Evolutionary conservation across 768 basidiomycete genomes (phyloP).

Genomic region (Mycena galericulata): DNA sequence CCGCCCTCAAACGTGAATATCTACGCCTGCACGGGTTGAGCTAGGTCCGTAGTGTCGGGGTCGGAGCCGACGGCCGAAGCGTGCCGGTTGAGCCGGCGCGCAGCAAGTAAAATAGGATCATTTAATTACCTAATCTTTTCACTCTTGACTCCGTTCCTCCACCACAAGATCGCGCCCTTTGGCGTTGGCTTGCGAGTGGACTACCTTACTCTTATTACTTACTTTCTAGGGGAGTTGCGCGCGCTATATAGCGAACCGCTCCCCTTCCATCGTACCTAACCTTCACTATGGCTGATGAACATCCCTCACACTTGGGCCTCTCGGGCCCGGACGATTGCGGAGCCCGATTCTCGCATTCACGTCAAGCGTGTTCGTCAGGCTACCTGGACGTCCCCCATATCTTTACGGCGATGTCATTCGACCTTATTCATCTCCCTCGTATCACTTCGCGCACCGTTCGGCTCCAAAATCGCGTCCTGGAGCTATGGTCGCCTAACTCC

Average conservation of each 20-base stretch:
- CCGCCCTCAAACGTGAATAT: neutral
- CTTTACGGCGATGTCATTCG: neutral
- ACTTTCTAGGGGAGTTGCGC: too few species aligned
- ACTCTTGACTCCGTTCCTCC: too few species aligned
- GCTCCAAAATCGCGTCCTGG: neutral
- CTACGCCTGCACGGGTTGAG: neutral
- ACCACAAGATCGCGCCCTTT: too few species aligned
- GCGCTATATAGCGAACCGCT: too few species aligned
- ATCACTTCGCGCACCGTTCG: neutral
- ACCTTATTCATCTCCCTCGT: neutral
- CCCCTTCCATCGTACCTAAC: too few species aligned
- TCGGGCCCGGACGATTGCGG: neutral
- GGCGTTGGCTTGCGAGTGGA: too few species aligned
- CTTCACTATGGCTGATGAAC: neutral
- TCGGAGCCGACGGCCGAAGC: neutral
- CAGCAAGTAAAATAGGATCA: too few species aligned
- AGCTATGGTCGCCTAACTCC: conserved; percentile 4
- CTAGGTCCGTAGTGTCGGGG: neutral
- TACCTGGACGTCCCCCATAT: neutral
- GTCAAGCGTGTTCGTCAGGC: neutral
- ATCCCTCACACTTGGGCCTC: neutral
- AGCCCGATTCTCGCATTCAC: neutral
- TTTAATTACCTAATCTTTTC: too few species aligned
- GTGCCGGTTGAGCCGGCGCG: neutral
- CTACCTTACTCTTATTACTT: too few species aligned